Conservation (phyloP, 768 basidiomycete species). For the Suillus variegatus region DNA sequence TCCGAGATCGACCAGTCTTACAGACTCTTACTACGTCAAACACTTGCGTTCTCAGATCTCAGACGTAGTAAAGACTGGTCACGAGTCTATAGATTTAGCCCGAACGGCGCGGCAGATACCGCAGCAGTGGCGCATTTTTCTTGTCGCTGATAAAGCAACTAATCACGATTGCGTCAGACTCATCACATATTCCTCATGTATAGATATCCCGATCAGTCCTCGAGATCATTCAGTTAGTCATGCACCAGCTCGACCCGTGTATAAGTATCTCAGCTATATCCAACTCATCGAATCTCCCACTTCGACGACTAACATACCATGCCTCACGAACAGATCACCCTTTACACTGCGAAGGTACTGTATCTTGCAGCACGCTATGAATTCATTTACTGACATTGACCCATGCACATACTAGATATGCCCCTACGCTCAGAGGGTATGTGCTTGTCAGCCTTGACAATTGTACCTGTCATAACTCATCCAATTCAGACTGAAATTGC, state of each 20-base stretch:
- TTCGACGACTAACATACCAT: neutral
- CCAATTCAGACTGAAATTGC: constrained; percentile 55
- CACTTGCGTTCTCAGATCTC: no score
- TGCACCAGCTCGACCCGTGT: neutral
- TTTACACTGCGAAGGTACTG: constrained; percentile 51
- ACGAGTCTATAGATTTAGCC: no score
- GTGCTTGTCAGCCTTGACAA: constrained; percentile 9
- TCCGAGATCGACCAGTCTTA: no score
- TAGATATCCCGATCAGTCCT: no score
- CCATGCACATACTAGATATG: constrained; percentile 41
- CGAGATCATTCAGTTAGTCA: neutral
- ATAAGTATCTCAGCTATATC: neutral
- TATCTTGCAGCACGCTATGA: neutral
- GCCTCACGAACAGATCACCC: constrained; percentile 35
- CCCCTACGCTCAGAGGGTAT: constrained; percentile 60
- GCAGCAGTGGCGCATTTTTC: no score
- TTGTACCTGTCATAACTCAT: neutral
- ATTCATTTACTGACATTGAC: constrained; percentile 1
- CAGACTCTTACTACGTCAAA: no score
- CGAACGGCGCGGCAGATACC: no score
- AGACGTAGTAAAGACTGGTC: no score
- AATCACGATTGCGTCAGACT: no score
- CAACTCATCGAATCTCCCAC: neutral
- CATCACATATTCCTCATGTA: no score
- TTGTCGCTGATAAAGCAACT: no score